Evolutionary conservation across 129 eudicot genomes (phyloP), one percentile per base, ranked within the genome.

Genomic region (Calendula officinalis): DNA sequence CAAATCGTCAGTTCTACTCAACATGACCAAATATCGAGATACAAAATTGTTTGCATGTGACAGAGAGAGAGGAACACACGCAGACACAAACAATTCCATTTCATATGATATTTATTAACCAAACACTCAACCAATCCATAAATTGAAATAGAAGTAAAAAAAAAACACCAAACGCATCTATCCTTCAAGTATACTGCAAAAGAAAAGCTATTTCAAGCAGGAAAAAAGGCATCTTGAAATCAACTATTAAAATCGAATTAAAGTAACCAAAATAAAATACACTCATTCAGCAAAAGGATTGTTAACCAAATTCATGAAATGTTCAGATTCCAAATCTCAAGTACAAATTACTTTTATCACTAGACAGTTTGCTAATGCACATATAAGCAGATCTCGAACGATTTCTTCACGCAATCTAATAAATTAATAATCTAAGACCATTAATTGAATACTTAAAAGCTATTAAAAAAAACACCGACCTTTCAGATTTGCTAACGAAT

Each of bases 1-100:
- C 62, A 47, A 58, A 53, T 40, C 72, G 56, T 74, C 22, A 57
- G 38, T 58, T 54, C 66, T 16, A 74, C 78, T 56, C 78, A 61
- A 64, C 56, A 15, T 15, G 12, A 43, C 64, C 43, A 33, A 44
- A 10, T 33, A 8, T 39, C 68, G 34, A 70, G 52, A 70, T 40
- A 40, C 57, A 54, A 54, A 15, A 15, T 43, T 72, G 58, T 72
- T 50, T 52, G 70, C 70, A 72, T 72, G 70, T 62, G 70, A 51
- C 22, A 30, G 46, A 5, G 40, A 52, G 45, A 44, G 40, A 60
- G 58, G 62, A 67, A 35, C 46, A 48, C 58, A 35, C 56, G 46
- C 69, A 64, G 37, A 66, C 52, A 51, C 10, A 53, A 66, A 30
- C 32, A n/a, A 54, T 36, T 50, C 27, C 17, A 22, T 48, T 42